Percentiles rank a stretch among this genome's conserved stretches.
These are phyloP conservation scores for Cystobasidium sp. DNA, from an alignment of 1,284 basidiomycete species.

Conservation along the genomic window DNA sequence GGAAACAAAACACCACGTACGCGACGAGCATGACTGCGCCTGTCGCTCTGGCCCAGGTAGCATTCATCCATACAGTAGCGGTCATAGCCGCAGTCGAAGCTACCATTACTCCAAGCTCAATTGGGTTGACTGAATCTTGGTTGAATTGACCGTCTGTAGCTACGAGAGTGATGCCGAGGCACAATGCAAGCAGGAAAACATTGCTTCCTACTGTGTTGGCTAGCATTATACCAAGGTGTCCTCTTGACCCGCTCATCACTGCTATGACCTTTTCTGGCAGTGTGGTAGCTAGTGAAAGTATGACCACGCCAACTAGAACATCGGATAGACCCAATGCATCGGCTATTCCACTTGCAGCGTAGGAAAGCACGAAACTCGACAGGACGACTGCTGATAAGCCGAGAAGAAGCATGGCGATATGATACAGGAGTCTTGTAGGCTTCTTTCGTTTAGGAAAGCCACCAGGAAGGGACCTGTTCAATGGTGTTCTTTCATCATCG, in stretches of 20 bases:
- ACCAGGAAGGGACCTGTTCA: neutral
- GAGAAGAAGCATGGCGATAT: slow-evolving; percentile 45
- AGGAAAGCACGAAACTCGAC: slow-evolving; percentile 54
- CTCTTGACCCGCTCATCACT: slow-evolving; percentile 51
- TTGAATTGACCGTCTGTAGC: slow-evolving; percentile 19
- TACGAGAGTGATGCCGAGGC: slow-evolving; percentile 50
- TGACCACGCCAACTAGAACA: slow-evolving; percentile 53
- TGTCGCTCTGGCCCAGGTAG: slow-evolving; percentile 45
- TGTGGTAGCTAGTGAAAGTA: slow-evolving; percentile 55
- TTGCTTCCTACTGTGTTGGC: slow-evolving; percentile 56
- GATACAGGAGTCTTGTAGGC: slow-evolving; percentile 1
- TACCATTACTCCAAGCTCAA: slow-evolving; percentile 11
- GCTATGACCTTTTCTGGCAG: slow-evolving; percentile 56
- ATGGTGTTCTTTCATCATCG: slow-evolving; percentile 12
- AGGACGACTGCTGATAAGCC: slow-evolving; percentile 51
- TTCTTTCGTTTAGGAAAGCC: neutral
- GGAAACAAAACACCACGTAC: slow-evolving; percentile 49
- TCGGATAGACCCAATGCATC: slow-evolving; percentile 52
- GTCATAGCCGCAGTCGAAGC: slow-evolving; percentile 43
- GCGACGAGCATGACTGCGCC: slow-evolving; percentile 47
- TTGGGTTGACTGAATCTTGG: slow-evolving; percentile 15
- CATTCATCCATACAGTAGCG: slow-evolving; percentile 48
- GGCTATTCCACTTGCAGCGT: slow-evolving; percentile 52
- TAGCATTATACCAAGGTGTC: slow-evolving; percentile 54
- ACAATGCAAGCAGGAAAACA: slow-evolving; percentile 55